Percentiles rank a stretch among this genome's conserved stretches.
phyloP scores from a whole-genome alignment of 2,329 filamentous ascomycete genomes.

The Periconia macrospinosa region DNA sequence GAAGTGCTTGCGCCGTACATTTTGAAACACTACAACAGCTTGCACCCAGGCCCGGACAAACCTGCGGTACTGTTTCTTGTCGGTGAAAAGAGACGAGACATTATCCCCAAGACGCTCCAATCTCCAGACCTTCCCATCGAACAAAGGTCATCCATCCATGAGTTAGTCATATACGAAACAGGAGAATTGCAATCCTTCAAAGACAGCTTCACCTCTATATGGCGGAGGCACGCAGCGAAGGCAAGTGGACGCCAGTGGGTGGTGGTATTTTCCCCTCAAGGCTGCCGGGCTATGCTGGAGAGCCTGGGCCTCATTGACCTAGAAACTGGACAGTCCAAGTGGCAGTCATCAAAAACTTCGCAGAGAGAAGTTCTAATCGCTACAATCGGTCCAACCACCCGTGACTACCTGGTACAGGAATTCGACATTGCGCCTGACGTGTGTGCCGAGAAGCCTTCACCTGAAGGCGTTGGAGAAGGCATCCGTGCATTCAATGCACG shows the following conservation, averaged over 20 bases:
- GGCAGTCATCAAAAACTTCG: conserved; percentile 9
- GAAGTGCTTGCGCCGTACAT: conserved; percentile 79
- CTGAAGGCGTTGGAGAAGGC: conserved; percentile 72
- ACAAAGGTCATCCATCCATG: conserved; percentile 67
- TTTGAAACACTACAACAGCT: conserved; percentile 69
- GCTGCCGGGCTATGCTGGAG: conserved; percentile 63
- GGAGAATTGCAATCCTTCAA: conserved; percentile 79
- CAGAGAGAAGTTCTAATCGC: conserved; percentile 65
- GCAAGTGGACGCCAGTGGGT: conserved; percentile 63
- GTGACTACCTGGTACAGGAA: conserved; percentile 67
- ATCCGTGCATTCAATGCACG: conserved; percentile 52
- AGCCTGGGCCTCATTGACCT: conserved; percentile 52
- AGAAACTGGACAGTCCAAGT: conserved; percentile 39
- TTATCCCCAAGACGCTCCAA: conserved; percentile 82
- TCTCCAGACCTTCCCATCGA: conserved; percentile 53
- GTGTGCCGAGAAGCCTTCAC: conserved; percentile 80
- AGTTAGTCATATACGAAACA: conserved; percentile 85
- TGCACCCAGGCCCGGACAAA: conserved; percentile 45
- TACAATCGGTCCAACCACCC: conserved; percentile 92
- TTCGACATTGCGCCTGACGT: conserved; percentile 74
- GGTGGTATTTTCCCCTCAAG: conserved; percentile 69
- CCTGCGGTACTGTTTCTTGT: conserved; percentile 81
- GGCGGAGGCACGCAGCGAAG: conserved; percentile 50
- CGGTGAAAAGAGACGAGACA: conserved; percentile 84
- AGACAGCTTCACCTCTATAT: conserved; percentile 60